A percentile compares a stretch with the other conserved stretches of the same genome.
Conservation (phyloP, 2,329 filamentous ascomycete species). For the Hymenoscyphus salicellus region DNA sequence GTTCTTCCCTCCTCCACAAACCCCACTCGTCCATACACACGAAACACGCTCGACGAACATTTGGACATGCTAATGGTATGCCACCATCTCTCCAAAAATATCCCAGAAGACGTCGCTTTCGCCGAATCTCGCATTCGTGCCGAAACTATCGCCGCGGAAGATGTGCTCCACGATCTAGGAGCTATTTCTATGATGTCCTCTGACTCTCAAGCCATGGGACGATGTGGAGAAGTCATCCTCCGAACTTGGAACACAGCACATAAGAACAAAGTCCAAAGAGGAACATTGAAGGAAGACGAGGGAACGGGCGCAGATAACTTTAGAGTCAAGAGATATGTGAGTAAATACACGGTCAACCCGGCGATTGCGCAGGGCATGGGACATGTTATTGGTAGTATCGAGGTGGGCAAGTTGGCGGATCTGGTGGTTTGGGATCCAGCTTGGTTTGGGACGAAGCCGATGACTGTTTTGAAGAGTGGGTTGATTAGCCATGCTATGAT, state of each 20-base stretch:
- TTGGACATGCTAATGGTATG: constrained; percentile 99
- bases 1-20: constrained; percentile 90
- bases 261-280: constrained; percentile 90
- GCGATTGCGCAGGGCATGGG: constrained; percentile 87
- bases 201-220: constrained; percentile 94
- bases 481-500: constrained; percentile 81
- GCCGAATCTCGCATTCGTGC: constrained; percentile 91
- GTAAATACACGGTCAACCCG: constrained; percentile 95
- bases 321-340: constrained; percentile 86
- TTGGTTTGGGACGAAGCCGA: constrained; percentile 85
- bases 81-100: constrained; percentile 88
- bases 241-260: constrained; percentile 96
- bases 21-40: constrained; percentile 84
- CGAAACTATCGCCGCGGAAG: constrained; percentile 94
- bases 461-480: constrained; percentile 78
- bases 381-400: constrained; percentile 81
- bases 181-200: constrained; percentile 98
- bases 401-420: constrained; percentile 87
- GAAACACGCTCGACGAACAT: constrained; percentile 92
- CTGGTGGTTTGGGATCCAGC: constrained; percentile 82
- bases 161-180: constrained; percentile 89
- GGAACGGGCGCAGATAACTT: constrained; percentile 83
- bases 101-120: constrained; percentile 93
- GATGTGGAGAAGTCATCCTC: constrained; percentile 88
- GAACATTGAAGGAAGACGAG: constrained; percentile 71